Percentiles rank a stretch among this genome's conserved stretches.
Evolutionary conservation across 371 early-diverging fungal genomes (phyloP).

Genomic region (Blakeslea trispora): DNA sequence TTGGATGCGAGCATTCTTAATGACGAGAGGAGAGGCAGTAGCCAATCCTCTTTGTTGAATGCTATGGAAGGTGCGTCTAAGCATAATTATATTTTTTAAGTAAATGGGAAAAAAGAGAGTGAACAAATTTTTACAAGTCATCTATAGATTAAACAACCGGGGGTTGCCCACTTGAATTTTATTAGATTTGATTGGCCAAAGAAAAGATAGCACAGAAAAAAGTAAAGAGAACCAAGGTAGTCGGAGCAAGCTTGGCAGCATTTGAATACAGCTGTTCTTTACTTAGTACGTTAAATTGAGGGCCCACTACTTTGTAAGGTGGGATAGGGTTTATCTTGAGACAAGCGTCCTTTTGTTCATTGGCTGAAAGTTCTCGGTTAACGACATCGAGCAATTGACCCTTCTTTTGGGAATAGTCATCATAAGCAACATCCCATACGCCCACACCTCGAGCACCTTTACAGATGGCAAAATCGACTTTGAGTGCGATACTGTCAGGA

Average conservation of each 20-base stretch:
- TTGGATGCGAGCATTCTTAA: slow-evolving; percentile 50
- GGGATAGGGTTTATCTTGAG: background rate
- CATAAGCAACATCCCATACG: slow-evolving; percentile 16
- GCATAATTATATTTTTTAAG: slow-evolving; percentile 2
- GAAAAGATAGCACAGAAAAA: background rate
- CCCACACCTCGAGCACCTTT: slow-evolving; percentile 39
- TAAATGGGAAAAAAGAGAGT: background rate
- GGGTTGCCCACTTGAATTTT: slow-evolving; percentile 5
- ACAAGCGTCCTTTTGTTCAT: slow-evolving; percentile 3
- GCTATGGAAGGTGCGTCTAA: slow-evolving; percentile 9
- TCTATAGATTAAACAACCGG: slow-evolving; percentile 5
- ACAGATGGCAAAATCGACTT: slow-evolving; percentile 50
- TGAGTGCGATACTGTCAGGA: slow-evolving; percentile 48
- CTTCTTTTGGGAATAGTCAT: slow-evolving; percentile 3
- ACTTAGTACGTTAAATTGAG: slow-evolving; percentile 12
- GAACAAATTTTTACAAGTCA: background rate
- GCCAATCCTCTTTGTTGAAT: slow-evolving; percentile 24
- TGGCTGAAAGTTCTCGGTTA: slow-evolving; percentile 2
- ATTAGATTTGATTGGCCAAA: slow-evolving; percentile 4
- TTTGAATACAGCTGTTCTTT: background rate
- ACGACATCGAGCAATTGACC: slow-evolving; percentile 8
- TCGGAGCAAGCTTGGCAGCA: background rate
- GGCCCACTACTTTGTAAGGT: slow-evolving; percentile 8
- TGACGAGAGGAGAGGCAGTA: slow-evolving; percentile 28
- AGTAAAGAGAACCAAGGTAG: background rate